Evolutionary conservation across 768 basidiomycete genomes (phyloP).

Genomic region (Multifurca ochricompacta): DNA sequence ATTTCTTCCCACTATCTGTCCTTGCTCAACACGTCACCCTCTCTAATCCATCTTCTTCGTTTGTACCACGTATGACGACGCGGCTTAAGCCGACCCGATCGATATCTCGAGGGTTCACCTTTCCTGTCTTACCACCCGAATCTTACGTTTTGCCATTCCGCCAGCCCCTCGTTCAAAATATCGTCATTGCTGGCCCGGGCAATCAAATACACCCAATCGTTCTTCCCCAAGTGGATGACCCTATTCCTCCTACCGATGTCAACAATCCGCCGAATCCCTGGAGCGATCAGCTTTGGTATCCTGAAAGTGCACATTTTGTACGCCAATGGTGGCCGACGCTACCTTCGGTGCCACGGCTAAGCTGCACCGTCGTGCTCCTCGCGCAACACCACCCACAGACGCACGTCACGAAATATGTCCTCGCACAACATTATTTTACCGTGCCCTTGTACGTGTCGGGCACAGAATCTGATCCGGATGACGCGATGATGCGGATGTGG

Average conservation of each 20-base stretch:
- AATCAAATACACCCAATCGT: neutral
- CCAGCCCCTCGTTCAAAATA: slow-evolving; percentile 10
- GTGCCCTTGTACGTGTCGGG: slow-evolving; percentile 42
- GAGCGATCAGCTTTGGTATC: slow-evolving; percentile 61
- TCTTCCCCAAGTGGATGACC: neutral
- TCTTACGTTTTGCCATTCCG: slow-evolving; percentile 16
- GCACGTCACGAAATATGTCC: slow-evolving; percentile 52
- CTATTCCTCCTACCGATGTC: neutral
- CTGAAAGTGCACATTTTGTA: slow-evolving; percentile 69
- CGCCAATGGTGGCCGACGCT: slow-evolving; percentile 77
- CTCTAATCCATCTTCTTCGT: slow-evolving; percentile 11
- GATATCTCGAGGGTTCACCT: slow-evolving; percentile 23
- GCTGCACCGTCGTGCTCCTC: slow-evolving; percentile 65
- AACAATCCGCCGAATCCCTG: slow-evolving; percentile 43
- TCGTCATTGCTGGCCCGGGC: neutral
- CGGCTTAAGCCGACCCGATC: slow-evolving; percentile 21
- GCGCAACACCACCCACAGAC: slow-evolving; percentile 54
- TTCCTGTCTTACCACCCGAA: slow-evolving; percentile 17
- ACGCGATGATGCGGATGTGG: slow-evolving; percentile 60
- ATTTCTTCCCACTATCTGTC: slow-evolving; percentile 52
- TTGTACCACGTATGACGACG: slow-evolving; percentile 23
- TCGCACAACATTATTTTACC: slow-evolving; percentile 70
- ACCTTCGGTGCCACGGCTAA: slow-evolving; percentile 53
- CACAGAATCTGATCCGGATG: slow-evolving; percentile 29
- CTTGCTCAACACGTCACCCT: slow-evolving; percentile 28